Evolutionary conservation across 169 alveolate genomes (phyloP).

Genomic region (Theileria equi): DNA sequence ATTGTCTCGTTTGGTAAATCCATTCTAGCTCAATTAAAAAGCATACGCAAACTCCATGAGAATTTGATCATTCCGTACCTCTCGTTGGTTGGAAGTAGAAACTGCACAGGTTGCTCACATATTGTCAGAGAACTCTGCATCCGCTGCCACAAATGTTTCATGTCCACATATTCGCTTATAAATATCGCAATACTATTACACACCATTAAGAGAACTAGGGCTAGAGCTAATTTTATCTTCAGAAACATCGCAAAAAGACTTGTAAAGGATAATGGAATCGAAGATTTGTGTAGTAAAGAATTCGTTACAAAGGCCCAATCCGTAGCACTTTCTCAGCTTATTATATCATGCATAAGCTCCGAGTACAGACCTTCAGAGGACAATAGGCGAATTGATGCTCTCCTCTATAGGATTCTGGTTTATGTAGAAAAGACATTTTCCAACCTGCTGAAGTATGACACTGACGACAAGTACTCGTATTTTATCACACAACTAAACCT

Average conservation of each 20-base stretch:
- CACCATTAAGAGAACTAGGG: conserved; percentile 23
- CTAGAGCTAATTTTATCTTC: not conserved
- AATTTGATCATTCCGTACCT: conserved; percentile 30
- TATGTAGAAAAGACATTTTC: not conserved
- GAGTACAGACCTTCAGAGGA: not conserved
- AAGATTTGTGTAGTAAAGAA: conserved; percentile 13
- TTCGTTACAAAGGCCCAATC: not conserved
- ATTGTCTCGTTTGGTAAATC: conserved; percentile 49
- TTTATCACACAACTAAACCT: conserved; percentile 10
- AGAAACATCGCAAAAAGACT: conserved; percentile 6
- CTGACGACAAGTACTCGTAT: not conserved
- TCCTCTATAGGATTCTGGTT: not conserved
- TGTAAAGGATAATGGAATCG: conserved; percentile 9
- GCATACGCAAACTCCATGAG: conserved; percentile 14
- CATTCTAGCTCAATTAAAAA: conserved; percentile 12
- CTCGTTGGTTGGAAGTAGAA: conserved; percentile 15
- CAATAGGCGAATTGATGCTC: not conserved
- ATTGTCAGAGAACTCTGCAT: conserved; percentile 13
- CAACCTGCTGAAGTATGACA: not conserved
- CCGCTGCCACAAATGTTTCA: not conserved
- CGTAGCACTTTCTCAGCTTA: conserved; percentile 35
- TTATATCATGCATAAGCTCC: conserved; percentile 12
- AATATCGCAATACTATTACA: conserved; percentile 43
- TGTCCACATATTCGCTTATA: conserved; percentile 18
- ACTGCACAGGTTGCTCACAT: conserved; percentile 32